Percentiles rank a stretch among this genome's conserved stretches.
phyloP scores from a whole-genome alignment of 2,329 filamentous ascomycete genomes.

The Aureobasidium sp. region DNA sequence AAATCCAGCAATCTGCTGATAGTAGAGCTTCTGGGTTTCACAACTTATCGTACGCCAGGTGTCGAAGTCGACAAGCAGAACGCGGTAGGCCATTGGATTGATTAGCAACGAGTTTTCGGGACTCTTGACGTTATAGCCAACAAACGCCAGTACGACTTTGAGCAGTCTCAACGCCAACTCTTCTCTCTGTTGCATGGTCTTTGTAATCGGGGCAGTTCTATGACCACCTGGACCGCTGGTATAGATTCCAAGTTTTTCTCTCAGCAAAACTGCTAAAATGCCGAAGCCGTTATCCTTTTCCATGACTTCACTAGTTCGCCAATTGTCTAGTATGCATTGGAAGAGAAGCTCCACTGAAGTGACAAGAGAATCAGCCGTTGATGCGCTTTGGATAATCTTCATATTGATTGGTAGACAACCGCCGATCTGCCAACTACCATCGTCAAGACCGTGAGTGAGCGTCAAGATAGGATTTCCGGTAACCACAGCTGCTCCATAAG shows the following conservation, averaged over 20 bases:
- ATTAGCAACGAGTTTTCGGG: conserved; percentile 87
- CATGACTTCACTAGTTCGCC: conserved; percentile 98
- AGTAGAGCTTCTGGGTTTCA: conserved; percentile 79
- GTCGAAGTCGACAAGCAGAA: conserved; percentile 85
- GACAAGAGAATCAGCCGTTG: conserved; percentile 60
- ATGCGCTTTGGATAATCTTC: conserved; percentile 72
- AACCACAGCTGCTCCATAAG: conserved; percentile 73
- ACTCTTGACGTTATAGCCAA: conserved; percentile 74
- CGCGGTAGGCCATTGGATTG: conserved; percentile 88
- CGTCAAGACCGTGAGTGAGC: conserved; percentile 76
- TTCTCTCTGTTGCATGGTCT: conserved; percentile 38
- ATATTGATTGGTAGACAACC: conserved; percentile 80
- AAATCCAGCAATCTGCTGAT: conserved; percentile 84
- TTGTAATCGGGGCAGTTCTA: conserved; percentile 19
- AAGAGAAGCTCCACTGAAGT: conserved; percentile 78
- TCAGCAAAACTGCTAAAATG: conserved; percentile 72
- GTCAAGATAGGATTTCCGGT: conserved; percentile 76
- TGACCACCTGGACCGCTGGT: background rate
- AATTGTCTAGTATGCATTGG: conserved; percentile 77
- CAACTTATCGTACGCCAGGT: conserved; percentile 77
- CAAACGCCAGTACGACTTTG: conserved; percentile 70
- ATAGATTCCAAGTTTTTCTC: conserved; percentile 62
- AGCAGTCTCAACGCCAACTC: conserved; percentile 54
- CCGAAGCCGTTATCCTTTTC: conserved; percentile 92
- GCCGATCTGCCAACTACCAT: conserved; percentile 87